Base-by-base conservation (phyloP, 228 moss, liverwort and hornwort genomes). In the Sphagnum fallax region DNA sequence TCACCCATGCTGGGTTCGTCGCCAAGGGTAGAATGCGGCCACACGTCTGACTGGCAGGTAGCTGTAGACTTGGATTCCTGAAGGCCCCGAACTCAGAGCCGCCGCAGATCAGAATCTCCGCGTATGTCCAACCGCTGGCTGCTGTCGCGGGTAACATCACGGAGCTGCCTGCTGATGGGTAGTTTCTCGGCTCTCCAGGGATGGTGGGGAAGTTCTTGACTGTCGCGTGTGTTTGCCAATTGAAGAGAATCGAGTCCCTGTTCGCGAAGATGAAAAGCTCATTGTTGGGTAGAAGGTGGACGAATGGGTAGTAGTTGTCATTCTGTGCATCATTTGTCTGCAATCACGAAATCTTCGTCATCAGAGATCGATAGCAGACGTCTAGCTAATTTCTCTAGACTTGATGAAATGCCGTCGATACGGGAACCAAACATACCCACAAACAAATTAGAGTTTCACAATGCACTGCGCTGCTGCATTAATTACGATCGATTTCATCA, bases 211-310 rank as follows among this genome's bases (percentile, higher is more conserved):
- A 80, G 0, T 65, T 67, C 6, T 60, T 52, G 12, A 82, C 51
- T 4, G 82, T 81, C 1, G 51, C 18, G 18, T 82, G 67, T 0
- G 60, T 6, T 8, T 51, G 60, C 73, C 75, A 88, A 74, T 84
- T 61, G 71, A 64, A 88, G 16, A 69, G 66, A 64, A 81, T 60
- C 12, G 81, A 79, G 52, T 81, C 87, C 52, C 61, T 53, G 82
- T 88, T 88, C 50, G 87, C 87, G 67, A 88, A 88, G 75, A 88
- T 84, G 77, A 71, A 88, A 51, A 88, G 79, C 12, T 55, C 75
- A 65, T 75, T 77, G 75, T 77, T 53, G 1, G 87, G 87, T 11
- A 84, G 82, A 11, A 88, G 81, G 55, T 88, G 82, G n/a, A 88
- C 75, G 64, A 11, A 88, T 0, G 87, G 84, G 72, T 88, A 88